Base-by-base conservation (phyloP, 2,329 filamentous ascomycete species). In the Cadophora malorum region DNA sequence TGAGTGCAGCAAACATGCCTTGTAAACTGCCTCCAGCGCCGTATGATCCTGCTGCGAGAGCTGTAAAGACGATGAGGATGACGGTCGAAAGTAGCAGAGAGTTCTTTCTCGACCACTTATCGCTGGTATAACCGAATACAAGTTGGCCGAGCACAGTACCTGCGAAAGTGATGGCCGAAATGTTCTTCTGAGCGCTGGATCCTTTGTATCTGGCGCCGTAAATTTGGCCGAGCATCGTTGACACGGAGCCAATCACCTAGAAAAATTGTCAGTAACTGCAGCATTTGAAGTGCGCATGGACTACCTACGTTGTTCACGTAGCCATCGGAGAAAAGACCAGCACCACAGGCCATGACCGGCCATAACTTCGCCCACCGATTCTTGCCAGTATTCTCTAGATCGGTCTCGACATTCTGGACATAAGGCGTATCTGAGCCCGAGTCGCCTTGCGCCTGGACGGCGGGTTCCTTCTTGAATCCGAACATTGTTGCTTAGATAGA, bases 301-400 rank as follows among this genome's bases (percentile, higher is more conserved):
- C 25, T 35, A 45, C 81, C 74, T 81, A 93, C 92, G 76, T 92
- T 93, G 80, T 97, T 96, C 77, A 97, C 87, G 79, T 97, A 97
- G 19, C 94, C 94, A 79, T 97, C 94, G 28, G 91, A 94, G 80
- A 97, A 97, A 1, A 97, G 84, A 75, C 94, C 94, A 63, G 94
- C 92, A 71, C 94, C 94, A 76, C 93, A 97, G 53, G 94, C 94
- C 73, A 97, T 90, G 0, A 93, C 76, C 16, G 94, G 93, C 85
- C 74, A 77, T 7, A 78, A 47, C 35, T 71, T 64, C 28, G 76
- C 70, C 76, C 75, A 76, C 49, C 23, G 63, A 31, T 64, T 68
- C 63, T 75, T 77, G 19, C 67, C 70, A 1, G 71, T 61, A 14
- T 71, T 56, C 21, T 38, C 50, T 35, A 41, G 16, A 3, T 74